phyloP scores from a whole-genome alignment of 768 basidiomycete species.

The Kwoniella mangroviensis region DNA sequence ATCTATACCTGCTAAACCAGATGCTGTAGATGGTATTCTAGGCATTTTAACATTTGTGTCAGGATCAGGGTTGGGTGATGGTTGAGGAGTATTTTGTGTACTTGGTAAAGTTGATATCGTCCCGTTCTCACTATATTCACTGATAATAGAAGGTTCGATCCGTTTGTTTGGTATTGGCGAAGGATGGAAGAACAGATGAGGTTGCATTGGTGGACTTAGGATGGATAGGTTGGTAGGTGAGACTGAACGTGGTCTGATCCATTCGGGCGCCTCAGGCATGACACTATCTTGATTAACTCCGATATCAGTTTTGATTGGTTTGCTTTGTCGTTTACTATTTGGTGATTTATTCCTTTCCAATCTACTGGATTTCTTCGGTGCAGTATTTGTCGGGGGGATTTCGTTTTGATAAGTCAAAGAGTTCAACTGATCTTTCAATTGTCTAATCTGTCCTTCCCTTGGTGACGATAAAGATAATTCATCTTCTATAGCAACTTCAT shows the following conservation, averaged over 20 bases:
- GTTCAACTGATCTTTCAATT: slow-evolving; percentile 28
- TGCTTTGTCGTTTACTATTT: slow-evolving; percentile 16
- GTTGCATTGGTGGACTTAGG: slow-evolving; percentile 41
- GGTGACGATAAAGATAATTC: background rate
- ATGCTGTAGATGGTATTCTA: slow-evolving; percentile 37
- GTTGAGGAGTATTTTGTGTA: background rate
- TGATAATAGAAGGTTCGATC: slow-evolving; percentile 11
- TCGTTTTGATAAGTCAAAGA: background rate
- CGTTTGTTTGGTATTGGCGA: slow-evolving; percentile 1
- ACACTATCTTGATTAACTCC: background rate
- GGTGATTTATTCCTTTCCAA: slow-evolving; percentile 24
- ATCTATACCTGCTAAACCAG: slow-evolving; percentile 21
- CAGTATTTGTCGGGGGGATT: background rate
- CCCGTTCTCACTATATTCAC: slow-evolving; percentile 9
- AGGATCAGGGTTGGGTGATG: background rate
- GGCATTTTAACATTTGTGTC: slow-evolving; percentile 11
- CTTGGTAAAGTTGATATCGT: background rate
- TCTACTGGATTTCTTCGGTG: background rate
- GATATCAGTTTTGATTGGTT: background rate
- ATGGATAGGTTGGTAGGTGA: slow-evolving; percentile 34
- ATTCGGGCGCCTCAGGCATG: slow-evolving; percentile 30
- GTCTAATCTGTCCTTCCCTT: slow-evolving; percentile 16
- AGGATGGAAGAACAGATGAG: slow-evolving; percentile 47
- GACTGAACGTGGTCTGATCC: slow-evolving; percentile 40
- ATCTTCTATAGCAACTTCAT: slow-evolving; percentile 6